Conservation (phyloP, 2,329 filamentous ascomycete genomes). For the Beauveria asiatica region DNA sequence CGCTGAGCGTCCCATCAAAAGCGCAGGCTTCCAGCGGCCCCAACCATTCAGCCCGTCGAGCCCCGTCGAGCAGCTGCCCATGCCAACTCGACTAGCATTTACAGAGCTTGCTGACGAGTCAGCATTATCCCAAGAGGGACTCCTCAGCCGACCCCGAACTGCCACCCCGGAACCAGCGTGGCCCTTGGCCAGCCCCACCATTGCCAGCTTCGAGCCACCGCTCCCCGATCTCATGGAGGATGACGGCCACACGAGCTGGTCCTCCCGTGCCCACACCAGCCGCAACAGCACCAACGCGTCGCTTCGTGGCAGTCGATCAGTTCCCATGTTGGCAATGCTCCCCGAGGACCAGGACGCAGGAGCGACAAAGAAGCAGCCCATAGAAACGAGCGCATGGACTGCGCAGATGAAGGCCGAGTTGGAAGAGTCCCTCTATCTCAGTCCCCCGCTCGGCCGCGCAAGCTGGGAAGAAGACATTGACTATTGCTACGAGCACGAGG, state of each 20-base stretch:
- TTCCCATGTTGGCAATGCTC: constrained; percentile 43
- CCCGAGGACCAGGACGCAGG: constrained; percentile 23
- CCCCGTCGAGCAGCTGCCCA: constrained; percentile 14
- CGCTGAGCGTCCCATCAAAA: constrained; percentile 37
- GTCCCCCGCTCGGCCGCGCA: constrained; percentile 29
- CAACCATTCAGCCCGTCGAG: constrained; percentile 30
- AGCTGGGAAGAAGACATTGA: constrained; percentile 64
- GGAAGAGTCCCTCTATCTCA: constrained; percentile 18
- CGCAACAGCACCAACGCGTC: constrained; percentile 41
- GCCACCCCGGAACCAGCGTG: constrained; percentile 32
- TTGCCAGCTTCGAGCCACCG: constrained; percentile 30
- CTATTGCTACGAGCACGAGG: constrained; percentile 62
- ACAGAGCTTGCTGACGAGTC: constrained; percentile 8
- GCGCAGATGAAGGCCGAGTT: neutral
- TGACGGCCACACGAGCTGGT: constrained; percentile 40
- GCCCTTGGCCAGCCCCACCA: constrained; percentile 24
- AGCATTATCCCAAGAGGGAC: constrained; percentile 20
- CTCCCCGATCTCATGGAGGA: constrained; percentile 56
- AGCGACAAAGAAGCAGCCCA: constrained; percentile 2
- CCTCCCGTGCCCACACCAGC: constrained; percentile 34
- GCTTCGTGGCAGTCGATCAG: constrained; percentile 46
- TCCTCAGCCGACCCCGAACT: constrained; percentile 34
- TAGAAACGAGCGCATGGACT: neutral
- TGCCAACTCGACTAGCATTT: constrained; percentile 11
- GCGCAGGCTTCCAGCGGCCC: constrained; percentile 36